These are phyloP conservation scores for Heracleum sosnowskyi DNA, from an alignment of 129 eudicot species.

Conservation along the genomic window DNA sequence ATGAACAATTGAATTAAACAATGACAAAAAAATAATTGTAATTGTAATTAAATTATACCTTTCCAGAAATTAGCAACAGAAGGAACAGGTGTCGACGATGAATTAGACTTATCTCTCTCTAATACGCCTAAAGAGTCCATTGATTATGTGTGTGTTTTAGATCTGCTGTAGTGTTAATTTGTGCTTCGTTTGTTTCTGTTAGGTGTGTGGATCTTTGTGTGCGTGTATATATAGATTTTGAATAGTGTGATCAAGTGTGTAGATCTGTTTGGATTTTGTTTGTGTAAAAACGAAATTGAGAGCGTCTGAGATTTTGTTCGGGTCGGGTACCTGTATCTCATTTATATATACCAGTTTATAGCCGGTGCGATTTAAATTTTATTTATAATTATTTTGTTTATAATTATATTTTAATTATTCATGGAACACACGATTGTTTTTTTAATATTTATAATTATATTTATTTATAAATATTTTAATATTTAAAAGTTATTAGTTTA, in stretches of 20 bases:
- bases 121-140: conserved; percentile 60
- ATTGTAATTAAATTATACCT: conserved; percentile 30
- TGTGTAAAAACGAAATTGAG: neutral
- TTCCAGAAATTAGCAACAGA: conserved; percentile 95
- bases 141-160: conserved; percentile 14
- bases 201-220: neutral
- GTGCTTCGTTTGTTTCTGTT: neutral
- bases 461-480: too few relatives aligned
- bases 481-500: too few relatives aligned
- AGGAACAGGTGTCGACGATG: conserved; percentile 60
- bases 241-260: neutral
- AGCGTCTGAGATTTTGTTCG: too few relatives aligned
- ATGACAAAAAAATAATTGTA: neutral
- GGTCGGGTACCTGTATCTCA: too few relatives aligned
- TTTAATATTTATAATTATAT: too few relatives aligned
- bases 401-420: too few relatives aligned
- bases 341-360: too few relatives aligned
- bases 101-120: conserved; percentile 60
- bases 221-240: neutral
- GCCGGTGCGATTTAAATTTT: too few relatives aligned
- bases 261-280: neutral
- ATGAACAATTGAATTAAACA: neutral
- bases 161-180: conserved; percentile 10
- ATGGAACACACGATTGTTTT: too few relatives aligned
- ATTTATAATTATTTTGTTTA: too few relatives aligned